A percentile compares a stretch with the other conserved stretches of the same genome.
Conservation (phyloP, 176 grass and related monocot species). For the Otatea glauca region DNA sequence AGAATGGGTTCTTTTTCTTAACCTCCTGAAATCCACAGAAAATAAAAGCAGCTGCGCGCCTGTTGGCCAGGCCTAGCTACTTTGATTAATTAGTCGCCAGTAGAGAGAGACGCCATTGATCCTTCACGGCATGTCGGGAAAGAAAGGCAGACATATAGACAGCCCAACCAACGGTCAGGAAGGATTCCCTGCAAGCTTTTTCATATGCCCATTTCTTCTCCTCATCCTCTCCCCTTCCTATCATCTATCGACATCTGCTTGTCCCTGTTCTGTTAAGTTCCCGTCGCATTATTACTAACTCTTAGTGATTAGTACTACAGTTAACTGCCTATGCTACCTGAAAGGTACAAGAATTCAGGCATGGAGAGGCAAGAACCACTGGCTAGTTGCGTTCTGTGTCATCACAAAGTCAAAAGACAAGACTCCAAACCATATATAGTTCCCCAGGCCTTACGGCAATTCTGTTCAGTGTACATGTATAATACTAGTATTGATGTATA, state of each 20-base stretch:
- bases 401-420: constrained; percentile 25
- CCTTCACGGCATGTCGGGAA: background rate
- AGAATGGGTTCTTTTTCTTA: background rate
- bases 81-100: background rate
- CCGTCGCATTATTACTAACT: background rate
- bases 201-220: constrained; percentile 9
- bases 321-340: background rate
- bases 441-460: constrained; percentile 28
- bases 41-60: background rate
- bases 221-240: background rate
- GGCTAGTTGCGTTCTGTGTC: background rate
- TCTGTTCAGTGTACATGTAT: background rate
- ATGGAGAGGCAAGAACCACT: constrained; percentile 12
- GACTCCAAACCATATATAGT: background rate
- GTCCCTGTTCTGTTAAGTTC: background rate
- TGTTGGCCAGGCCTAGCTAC: background rate
- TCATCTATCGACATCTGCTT: background rate
- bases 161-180: constrained; percentile 51
- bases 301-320: background rate
- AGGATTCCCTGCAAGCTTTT: constrained; percentile 39
- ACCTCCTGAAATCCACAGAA: background rate
- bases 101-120: background rate
- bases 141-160: constrained; percentile 24
- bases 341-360: constrained; percentile 17
- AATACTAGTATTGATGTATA: constrained; percentile 8